These are phyloP conservation scores for Thraustochytrium sp. DNA, from an alignment of 352 stramenopile genomes.

Conservation along the genomic window DNA sequence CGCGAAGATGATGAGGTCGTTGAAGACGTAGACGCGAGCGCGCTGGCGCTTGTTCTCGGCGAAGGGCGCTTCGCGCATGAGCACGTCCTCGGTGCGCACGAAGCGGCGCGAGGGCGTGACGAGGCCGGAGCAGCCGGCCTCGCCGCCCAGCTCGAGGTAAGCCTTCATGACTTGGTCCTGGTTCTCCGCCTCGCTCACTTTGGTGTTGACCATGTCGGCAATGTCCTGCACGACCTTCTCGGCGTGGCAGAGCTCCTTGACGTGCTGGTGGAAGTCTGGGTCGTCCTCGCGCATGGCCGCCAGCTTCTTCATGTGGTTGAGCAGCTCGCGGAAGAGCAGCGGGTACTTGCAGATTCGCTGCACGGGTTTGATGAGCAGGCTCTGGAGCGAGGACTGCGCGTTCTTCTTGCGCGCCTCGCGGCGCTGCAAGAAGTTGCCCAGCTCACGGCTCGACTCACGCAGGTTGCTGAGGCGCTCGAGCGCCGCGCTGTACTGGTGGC, in stretches of 20 bases:
- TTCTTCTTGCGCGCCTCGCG: conserved; percentile 41
- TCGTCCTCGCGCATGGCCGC: conserved; percentile 11
- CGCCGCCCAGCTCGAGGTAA: conserved; percentile 42
- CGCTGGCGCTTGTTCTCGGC: conserved; percentile 35
- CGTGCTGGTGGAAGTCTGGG: conserved; percentile 34
- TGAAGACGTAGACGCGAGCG: conserved; percentile 41
- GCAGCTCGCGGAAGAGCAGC: conserved; percentile 45
- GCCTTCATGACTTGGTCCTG: conserved; percentile 37
- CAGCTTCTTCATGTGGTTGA: conserved; percentile 49
- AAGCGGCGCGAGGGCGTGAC: conserved; percentile 39
- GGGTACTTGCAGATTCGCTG: conserved; percentile 49
- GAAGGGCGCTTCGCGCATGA: conserved; percentile 39
- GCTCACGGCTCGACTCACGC: conserved; percentile 10
- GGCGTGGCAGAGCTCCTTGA: conserved; percentile 40
- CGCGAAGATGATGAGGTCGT: conserved; percentile 48
- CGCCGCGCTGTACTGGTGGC: conserved; percentile 44
- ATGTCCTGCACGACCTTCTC: conserved; percentile 46
- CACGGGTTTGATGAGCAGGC: conserved; percentile 47
- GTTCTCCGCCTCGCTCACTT: conserved; percentile 40
- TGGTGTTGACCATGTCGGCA: conserved; percentile 46
- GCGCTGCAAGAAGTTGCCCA: conserved; percentile 30
- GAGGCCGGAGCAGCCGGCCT: conserved; percentile 2
- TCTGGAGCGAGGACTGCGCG: conserved; percentile 18
- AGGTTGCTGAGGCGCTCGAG: conserved; percentile 7
- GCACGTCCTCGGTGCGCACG: conserved; percentile 34